Conservation (phyloP, 2,329 filamentous ascomycete species). For the Thelonectria discophora region DNA sequence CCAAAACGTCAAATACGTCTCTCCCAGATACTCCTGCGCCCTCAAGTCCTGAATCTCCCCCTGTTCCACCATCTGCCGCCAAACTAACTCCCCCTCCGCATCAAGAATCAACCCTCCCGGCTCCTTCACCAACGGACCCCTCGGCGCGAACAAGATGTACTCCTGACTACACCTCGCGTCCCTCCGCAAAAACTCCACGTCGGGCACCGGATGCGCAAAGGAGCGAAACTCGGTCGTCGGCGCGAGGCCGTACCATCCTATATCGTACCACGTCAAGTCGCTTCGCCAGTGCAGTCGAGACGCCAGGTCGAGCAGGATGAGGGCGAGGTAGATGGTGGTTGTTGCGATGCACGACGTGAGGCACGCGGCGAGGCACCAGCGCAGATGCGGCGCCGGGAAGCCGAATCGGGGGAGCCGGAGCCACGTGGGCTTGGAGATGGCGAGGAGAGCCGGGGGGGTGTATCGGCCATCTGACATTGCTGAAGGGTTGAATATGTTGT, state of each 20-base stretch:
- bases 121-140: background rate
- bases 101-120: slow-evolving; percentile 1
- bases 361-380: background rate
- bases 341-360: background rate
- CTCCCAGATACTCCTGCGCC: slow-evolving; percentile 5
- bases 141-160: slow-evolving; percentile 2
- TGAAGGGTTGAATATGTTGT: background rate
- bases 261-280: slow-evolving; percentile 9
- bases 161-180: slow-evolving; percentile 7
- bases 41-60: slow-evolving; percentile 7
- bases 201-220: background rate
- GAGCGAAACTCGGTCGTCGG: slow-evolving; percentile 1
- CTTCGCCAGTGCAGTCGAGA: background rate
- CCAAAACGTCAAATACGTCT: slow-evolving; percentile 7
- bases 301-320: background rate
- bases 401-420: background rate
- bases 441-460: background rate
- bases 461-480: background rate
- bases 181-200: slow-evolving; percentile 1
- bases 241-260: slow-evolving; percentile 4
- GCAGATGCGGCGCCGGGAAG: background rate
- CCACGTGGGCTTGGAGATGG: background rate
- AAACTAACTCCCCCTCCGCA: background rate
- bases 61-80: background rate
- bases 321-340: background rate